These are phyloP conservation scores for Kodamaea anthophila DNA, from an alignment of 1,139 yeast species.

Conservation along the genomic window DNA sequence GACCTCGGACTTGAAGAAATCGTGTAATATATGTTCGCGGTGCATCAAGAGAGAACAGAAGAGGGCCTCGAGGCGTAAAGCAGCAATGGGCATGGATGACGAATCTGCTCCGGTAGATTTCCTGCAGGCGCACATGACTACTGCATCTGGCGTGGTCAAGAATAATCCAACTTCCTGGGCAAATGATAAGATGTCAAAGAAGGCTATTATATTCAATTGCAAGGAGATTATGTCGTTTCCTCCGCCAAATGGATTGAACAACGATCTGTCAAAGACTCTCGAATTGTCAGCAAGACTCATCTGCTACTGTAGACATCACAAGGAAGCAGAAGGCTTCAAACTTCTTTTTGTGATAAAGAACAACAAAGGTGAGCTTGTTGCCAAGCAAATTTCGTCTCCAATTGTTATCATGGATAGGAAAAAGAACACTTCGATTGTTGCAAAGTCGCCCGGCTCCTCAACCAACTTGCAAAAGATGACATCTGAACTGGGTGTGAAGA, in stretches of 20 bases:
- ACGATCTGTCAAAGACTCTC: constrained; percentile 37
- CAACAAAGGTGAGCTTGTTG: constrained; percentile 54
- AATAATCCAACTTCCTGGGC: constrained; percentile 59
- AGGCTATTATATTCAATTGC: constrained; percentile 86
- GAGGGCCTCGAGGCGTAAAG: constrained; percentile 83
- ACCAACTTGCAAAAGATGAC: constrained; percentile 11
- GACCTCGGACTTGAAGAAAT: constrained; percentile 44
- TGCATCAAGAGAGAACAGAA: constrained; percentile 90
- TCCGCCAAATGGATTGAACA: constrained; percentile 45
- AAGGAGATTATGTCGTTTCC: constrained; percentile 79
- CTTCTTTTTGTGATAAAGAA: constrained; percentile 67
- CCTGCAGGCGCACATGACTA: constrained; percentile 11
- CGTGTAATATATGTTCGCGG: constrained; percentile 76
- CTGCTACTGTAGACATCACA: constrained; percentile 94
- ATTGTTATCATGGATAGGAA: constrained; percentile 93
- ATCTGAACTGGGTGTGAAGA: constrained; percentile 5
- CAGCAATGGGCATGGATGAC: constrained; percentile 35
- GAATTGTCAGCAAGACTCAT: constrained; percentile 84
- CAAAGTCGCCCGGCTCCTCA: constrained; percentile 21
- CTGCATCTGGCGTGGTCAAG: constrained; percentile 25
- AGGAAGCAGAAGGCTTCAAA: constrained; percentile 74
- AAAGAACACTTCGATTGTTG: constrained; percentile 36
- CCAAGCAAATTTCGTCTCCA: constrained; percentile 63
- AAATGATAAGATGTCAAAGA: constrained; percentile 64
- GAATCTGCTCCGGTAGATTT: constrained; percentile 25